Percentiles rank a stretch among this genome's conserved stretches.
Evolutionary conservation across 257 asterid species (phyloP).

Genomic region (Nicotiana attenuata): DNA sequence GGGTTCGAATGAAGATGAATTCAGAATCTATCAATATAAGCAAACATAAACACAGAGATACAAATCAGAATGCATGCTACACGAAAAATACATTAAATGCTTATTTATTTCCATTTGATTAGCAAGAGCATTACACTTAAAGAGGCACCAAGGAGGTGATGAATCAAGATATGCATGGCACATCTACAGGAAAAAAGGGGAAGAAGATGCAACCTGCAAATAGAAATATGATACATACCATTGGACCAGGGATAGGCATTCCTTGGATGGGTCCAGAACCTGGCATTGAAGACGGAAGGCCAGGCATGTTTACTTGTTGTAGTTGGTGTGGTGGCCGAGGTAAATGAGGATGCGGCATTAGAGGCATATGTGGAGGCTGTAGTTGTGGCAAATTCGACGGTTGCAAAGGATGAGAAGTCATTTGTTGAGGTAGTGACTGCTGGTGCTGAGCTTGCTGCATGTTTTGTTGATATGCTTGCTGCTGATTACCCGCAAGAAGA

Average conservation of each 20-base stretch:
- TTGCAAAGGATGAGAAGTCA: slow-evolving; percentile 53
- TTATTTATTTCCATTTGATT: background rate
- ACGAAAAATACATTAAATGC: background rate
- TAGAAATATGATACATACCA: slow-evolving; percentile 34
- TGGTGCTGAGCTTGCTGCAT: slow-evolving; percentile 56
- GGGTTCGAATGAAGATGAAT: background rate
- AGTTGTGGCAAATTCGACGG: slow-evolving; percentile 65
- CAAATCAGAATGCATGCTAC: background rate
- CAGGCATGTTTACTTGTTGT: slow-evolving; percentile 52
- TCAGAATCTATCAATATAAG: background rate
- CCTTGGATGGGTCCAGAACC: slow-evolving; percentile 46
- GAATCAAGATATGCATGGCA: background rate
- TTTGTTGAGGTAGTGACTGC: slow-evolving; percentile 54
- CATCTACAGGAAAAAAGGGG: background rate
- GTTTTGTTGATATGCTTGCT: slow-evolving; percentile 80
- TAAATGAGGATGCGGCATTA: slow-evolving; percentile 58
- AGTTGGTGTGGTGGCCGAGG: slow-evolving; percentile 79
- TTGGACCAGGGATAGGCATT: slow-evolving; percentile 55
- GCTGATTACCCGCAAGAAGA: slow-evolving; percentile 65
- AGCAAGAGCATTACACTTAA: background rate
- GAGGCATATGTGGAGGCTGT: slow-evolving; percentile 74
- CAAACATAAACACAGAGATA: background rate
- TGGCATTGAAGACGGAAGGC: slow-evolving; percentile 56
- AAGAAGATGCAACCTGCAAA: background rate
- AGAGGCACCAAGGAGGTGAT: background rate